Evolutionary conservation across 2,329 filamentous ascomycete species (phyloP).

Genomic region (Venturia oleaginea): DNA sequence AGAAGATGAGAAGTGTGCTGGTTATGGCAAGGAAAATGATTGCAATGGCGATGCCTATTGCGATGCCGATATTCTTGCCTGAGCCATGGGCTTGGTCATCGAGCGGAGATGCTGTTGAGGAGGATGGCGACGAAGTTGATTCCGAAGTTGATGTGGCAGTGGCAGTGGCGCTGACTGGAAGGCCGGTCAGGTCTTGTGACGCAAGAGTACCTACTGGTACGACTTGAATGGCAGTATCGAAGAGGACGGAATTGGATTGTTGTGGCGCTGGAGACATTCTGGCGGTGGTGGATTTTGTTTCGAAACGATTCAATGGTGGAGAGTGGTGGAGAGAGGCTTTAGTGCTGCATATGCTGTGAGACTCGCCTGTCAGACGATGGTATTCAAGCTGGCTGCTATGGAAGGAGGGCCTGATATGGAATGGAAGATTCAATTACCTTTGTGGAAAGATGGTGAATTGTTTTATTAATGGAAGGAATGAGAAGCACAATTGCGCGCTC

Average conservation of each 20-base stretch:
- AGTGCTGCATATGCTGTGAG: neutral
- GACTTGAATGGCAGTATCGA: neutral
- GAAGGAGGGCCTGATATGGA: neutral
- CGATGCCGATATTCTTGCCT: neutral
- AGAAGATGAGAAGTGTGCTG: neutral
- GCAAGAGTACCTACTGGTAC: neutral
- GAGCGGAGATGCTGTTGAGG: neutral
- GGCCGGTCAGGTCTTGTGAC: neutral
- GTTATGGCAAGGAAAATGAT: neutral
- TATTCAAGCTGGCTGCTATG: neutral
- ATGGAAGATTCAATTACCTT: neutral
- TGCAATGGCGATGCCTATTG: neutral
- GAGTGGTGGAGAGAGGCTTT: neutral
- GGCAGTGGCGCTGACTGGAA: neutral
- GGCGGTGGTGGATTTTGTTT: neutral
- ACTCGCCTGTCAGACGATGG: neutral
- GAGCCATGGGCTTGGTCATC: neutral
- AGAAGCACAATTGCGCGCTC: neutral
- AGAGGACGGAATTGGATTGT: neutral
- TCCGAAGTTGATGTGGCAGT: neutral
- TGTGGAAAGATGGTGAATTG: neutral
- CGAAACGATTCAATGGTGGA: neutral
- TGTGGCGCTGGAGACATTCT: neutral
- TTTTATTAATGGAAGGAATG: neutral
- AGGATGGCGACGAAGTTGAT: neutral